Evolutionary conservation across 768 basidiomycete genomes (phyloP).

Genomic region (Asterophora parasitica): DNA sequence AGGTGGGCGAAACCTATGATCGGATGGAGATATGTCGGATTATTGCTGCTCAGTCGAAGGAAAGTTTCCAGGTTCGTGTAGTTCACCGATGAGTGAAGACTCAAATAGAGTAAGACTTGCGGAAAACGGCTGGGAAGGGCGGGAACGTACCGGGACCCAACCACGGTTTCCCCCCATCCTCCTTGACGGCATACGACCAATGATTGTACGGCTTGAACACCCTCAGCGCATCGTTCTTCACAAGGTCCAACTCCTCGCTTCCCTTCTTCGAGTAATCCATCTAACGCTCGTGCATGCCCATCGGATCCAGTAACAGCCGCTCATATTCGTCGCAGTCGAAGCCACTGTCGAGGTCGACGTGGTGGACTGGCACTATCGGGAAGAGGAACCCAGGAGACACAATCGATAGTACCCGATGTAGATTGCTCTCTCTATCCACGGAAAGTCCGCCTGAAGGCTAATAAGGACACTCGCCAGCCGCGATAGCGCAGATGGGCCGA

Average conservation of each 20-base stretch:
- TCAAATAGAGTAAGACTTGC: slow-evolving; percentile 22
- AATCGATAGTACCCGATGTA: too few species aligned
- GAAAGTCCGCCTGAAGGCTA: too few species aligned
- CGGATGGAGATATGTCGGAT: slow-evolving; percentile 24
- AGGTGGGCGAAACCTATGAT: slow-evolving; percentile 68
- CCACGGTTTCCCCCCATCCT: slow-evolving; percentile 90
- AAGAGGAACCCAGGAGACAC: too few species aligned
- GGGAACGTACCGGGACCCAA: slow-evolving; percentile 79
- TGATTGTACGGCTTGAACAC: slow-evolving; percentile 99
- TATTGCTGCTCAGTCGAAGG: slow-evolving; percentile 41
- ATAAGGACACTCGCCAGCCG: too few species aligned
- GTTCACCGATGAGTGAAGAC: slow-evolving; percentile 96
- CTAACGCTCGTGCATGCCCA: slow-evolving; percentile 47
- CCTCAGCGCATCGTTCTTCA: slow-evolving; percentile 82
- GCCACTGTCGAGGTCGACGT: slow-evolving; percentile 19
- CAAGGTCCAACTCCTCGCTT: slow-evolving; percentile 85
- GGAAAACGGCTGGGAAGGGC: neutral
- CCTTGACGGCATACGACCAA: slow-evolving; percentile 96
- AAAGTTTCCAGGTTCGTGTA: slow-evolving; percentile 46
- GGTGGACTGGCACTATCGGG: too few species aligned
- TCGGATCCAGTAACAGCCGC: slow-evolving; percentile 23
- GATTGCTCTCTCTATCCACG: too few species aligned
- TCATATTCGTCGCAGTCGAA: slow-evolving; percentile 27
- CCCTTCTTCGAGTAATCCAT: slow-evolving; percentile 97
- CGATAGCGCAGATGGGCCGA: too few species aligned